A percentile compares a stretch with the other conserved stretches of the same genome.
Evolutionary conservation across 1,284 basidiomycete species (phyloP).

Genomic region (Boletellus deceptivus): DNA sequence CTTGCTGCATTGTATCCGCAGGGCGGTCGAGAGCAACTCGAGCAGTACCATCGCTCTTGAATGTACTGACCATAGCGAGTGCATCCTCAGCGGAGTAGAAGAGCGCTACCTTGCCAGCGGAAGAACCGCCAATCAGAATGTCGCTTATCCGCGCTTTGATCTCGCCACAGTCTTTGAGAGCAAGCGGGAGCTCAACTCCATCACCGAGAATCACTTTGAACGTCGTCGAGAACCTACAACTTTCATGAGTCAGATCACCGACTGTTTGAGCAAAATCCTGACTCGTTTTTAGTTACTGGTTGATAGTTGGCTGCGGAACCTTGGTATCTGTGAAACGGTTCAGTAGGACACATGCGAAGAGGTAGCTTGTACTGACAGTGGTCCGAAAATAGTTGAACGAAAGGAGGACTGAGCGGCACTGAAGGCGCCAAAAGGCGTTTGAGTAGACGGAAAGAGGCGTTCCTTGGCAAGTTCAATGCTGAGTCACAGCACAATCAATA

Average conservation of each 20-base stretch:
- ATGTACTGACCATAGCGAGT: conserved; percentile 43
- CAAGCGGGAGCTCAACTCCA: conserved; percentile 33
- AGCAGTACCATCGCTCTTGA: conserved; percentile 52
- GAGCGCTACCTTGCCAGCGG: conserved; percentile 48
- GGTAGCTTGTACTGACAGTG: conserved; percentile 42
- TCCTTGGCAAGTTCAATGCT: conserved; percentile 45
- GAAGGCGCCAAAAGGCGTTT: conserved; percentile 20
- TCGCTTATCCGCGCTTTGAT: conserved; percentile 33
- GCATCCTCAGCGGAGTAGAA: conserved; percentile 50
- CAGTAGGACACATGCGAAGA: conserved; percentile 4
- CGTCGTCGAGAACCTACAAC: conserved; percentile 18
- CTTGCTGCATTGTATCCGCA: conserved; percentile 40
- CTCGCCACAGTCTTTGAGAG: conserved; percentile 39
- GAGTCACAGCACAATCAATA: conserved; percentile 4
- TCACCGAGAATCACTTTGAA: conserved; percentile 34
- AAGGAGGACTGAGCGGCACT: conserved; percentile 22
- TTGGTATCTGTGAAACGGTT: conserved; percentile 28
- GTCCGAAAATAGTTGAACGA: conserved; percentile 53
- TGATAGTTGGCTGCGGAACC: conserved; percentile 9
- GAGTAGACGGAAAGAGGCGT: conserved; percentile 43
- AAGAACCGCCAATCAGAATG: conserved; percentile 35
- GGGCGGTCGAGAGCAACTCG: conserved; percentile 39
- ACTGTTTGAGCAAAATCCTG: conserved; percentile 4
- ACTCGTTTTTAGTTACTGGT: conserved; percentile 19
- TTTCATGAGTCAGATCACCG: conserved; percentile 6